These are phyloP conservation scores for Aspergillus kassunensis DNA, from an alignment of 495 filamentous ascomycete genomes.

Conservation along the genomic window DNA sequence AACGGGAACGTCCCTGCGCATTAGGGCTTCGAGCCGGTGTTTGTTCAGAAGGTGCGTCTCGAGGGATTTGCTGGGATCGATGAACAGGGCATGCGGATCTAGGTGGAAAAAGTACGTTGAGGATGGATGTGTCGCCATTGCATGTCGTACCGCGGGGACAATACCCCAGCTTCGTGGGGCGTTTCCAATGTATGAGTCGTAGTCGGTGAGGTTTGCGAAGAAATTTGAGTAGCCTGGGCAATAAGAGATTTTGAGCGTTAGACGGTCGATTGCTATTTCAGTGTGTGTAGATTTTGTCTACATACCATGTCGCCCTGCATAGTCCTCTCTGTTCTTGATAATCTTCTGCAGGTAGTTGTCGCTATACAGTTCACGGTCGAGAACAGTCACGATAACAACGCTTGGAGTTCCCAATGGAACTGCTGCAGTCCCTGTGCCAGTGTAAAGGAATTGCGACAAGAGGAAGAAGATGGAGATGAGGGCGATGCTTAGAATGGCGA, in stretches of 20 bases:
- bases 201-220: slow-evolving; percentile 70
- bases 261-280: background rate
- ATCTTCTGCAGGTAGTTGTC: slow-evolving; percentile 64
- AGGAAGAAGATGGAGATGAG: slow-evolving; percentile 62
- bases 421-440: slow-evolving; percentile 27
- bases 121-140: slow-evolving; percentile 72
- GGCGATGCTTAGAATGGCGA: slow-evolving; percentile 53
- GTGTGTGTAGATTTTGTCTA: background rate
- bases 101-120: slow-evolving; percentile 81
- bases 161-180: slow-evolving; percentile 70
- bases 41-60: slow-evolving; percentile 66
- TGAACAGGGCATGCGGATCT: slow-evolving; percentile 78
- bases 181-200: slow-evolving; percentile 55
- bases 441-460: slow-evolving; percentile 47
- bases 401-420: slow-evolving; percentile 67
- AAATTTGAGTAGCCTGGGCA: slow-evolving; percentile 79
- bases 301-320: slow-evolving; percentile 86
- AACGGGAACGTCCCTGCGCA: slow-evolving; percentile 79
- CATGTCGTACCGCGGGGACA: slow-evolving; percentile 85
- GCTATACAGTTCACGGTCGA: slow-evolving; percentile 61
- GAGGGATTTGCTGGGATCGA: slow-evolving; percentile 73
- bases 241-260: slow-evolving; percentile 7
- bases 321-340: slow-evolving; percentile 76
- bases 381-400: slow-evolving; percentile 81
- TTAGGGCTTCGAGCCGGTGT: slow-evolving; percentile 65